Evolutionary conservation across 106 monocot species (phyloP).

Genomic region (Acorus calamus): DNA sequence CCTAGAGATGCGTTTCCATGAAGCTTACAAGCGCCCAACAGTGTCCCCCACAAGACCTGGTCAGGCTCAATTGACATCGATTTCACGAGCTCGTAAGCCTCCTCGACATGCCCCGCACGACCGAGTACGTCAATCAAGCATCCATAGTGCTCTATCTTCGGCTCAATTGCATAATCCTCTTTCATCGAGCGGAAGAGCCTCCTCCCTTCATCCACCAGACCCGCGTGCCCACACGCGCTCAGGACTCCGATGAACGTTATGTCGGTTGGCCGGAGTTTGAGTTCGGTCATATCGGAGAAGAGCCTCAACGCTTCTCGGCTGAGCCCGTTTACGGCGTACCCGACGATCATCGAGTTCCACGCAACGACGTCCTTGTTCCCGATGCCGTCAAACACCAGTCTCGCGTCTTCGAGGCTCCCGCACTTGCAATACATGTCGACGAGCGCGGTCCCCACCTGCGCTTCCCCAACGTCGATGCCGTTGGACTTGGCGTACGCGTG

Average conservation of each 20-base stretch:
- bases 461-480: conserved; percentile 12
- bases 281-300: conserved; percentile 21
- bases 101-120: conserved; percentile 59
- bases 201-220: conserved; percentile 48
- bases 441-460: conserved; percentile 47
- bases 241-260: conserved; percentile 72
- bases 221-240: conserved; percentile 70
- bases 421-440: conserved; percentile 90
- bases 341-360: conserved; percentile 71
- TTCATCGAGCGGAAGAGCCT: conserved; percentile 43
- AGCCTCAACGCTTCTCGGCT: conserved; percentile 34
- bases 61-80: conserved; percentile 53
- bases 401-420: conserved; percentile 61
- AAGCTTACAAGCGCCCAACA: conserved; percentile 55
- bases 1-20: conserved; percentile 49
- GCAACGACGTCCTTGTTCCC: conserved; percentile 48
- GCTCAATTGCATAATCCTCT: conserved; percentile 33
- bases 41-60: conserved; percentile 45
- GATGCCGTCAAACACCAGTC: conserved; percentile 42
- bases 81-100: conserved; percentile 51
- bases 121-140: conserved; percentile 78
- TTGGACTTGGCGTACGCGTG: conserved; percentile 38
- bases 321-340: conserved; percentile 64
- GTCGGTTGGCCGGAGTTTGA: conserved; percentile 42
- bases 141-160: conserved; percentile 86